Conservation (phyloP, 2,329 filamentous ascomycete species). For the Epichloe gansuensis region DNA sequence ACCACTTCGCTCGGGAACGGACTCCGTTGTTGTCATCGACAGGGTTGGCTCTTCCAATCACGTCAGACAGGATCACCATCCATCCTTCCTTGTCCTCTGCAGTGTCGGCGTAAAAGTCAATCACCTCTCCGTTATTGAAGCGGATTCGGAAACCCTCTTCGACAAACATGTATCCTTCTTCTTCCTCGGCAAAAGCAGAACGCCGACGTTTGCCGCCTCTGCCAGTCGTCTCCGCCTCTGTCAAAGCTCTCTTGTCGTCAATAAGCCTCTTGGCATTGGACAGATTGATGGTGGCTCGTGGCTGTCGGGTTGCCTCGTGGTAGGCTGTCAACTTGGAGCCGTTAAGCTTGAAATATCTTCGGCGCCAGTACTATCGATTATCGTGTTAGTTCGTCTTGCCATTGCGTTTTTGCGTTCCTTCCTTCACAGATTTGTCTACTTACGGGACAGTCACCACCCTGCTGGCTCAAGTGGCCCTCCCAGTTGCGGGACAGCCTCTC, state of each 20-base stretch:
- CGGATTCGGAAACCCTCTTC: conserved; percentile 98
- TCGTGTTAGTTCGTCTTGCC: conserved; percentile 22
- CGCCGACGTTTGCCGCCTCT: conserved; percentile 71
- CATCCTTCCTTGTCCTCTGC: conserved; percentile 80
- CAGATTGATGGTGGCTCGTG: conserved; percentile 91
- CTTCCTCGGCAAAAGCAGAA: conserved; percentile 93
- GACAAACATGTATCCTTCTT: conserved; percentile 99
- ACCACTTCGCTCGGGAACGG: conserved; percentile 47
- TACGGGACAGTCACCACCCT: conserved; percentile 95
- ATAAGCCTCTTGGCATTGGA: conserved; percentile 87
- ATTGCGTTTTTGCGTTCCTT: background rate
- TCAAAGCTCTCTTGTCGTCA: conserved; percentile 75
- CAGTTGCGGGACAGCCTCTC: conserved; percentile 63
- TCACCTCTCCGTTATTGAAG: conserved; percentile 95
- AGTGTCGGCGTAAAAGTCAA: conserved; percentile 95
- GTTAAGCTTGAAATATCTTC: conserved; percentile 89
- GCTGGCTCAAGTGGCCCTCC: conserved; percentile 87
- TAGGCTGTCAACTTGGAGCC: conserved; percentile 89
- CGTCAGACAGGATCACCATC: conserved; percentile 78
- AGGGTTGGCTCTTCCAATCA: conserved; percentile 40
- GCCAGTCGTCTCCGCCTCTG: conserved; percentile 68
- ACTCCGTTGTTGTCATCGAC: conserved; percentile 31
- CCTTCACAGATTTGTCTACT: conserved; percentile 27
- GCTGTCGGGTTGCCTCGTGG: conserved; percentile 89
- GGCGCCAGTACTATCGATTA: conserved; percentile 72